These are phyloP conservation scores for Phaseolus coccineus DNA, from an alignment of 331 rosid genomes.

Conservation along the genomic window DNA sequence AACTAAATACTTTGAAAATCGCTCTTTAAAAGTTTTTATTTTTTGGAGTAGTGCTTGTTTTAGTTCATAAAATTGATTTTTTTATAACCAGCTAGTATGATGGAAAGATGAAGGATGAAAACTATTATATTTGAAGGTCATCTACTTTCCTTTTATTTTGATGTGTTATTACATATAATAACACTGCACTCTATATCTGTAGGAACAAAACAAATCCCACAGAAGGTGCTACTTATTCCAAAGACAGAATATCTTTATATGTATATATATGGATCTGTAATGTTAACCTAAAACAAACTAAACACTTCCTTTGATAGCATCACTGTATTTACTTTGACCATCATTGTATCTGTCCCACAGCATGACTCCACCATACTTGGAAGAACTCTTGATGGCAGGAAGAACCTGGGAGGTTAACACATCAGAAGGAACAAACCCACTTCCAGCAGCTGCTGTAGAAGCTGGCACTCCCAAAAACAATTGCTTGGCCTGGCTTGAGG, in stretches of 20 bases:
- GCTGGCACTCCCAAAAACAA: slow-evolving; percentile 3
- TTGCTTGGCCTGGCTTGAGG: neutral
- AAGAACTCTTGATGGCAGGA: neutral
- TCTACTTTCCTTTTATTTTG: neutral
- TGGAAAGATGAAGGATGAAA: too few species aligned
- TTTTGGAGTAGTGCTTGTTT: too few species aligned
- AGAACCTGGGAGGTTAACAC: neutral
- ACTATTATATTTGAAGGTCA: neutral
- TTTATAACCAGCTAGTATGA: too few species aligned
- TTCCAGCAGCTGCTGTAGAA: neutral
- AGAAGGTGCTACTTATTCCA: slow-evolving; percentile 23
- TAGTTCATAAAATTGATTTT: too few species aligned
- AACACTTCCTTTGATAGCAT: slow-evolving; percentile 3
- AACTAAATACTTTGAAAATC: too few species aligned
- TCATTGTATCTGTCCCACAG: slow-evolving; percentile 20
- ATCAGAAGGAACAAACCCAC: neutral
- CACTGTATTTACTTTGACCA: neutral
- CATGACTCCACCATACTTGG: slow-evolving; percentile 32
- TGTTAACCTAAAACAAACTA: neutral
- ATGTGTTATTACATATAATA: neutral
- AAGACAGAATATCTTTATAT: neutral
- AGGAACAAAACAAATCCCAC: slow-evolving; percentile 31
- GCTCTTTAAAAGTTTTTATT: too few species aligned
- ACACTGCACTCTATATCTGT: neutral
- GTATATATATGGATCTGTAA: neutral